Evolutionary conservation across 345 rosid species (phyloP), one percentile per base, ranked within the genome.

Genomic region (Eucalyptus cladocalyx): DNA sequence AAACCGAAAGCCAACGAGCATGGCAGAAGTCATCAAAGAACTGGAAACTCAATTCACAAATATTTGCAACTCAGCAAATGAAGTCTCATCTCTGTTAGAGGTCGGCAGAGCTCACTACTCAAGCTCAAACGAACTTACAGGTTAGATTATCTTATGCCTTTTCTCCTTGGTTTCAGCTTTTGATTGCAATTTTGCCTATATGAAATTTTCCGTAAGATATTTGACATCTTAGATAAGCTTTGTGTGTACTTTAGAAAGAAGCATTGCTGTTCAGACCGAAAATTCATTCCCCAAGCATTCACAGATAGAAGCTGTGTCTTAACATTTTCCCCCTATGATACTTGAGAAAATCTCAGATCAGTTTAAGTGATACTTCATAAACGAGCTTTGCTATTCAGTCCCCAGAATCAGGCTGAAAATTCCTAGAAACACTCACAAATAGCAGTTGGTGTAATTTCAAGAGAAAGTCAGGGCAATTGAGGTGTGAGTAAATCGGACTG

Each of bases 21-120:
- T 98, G 99, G 92, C 96, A 60, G 99, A 98, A 93, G 99, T 98
- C 80, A 92, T 98, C 90, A 96, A 94, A 91, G 99, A 98, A 91
- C 97, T 98, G 67, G 98, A 96, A 91, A 93, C 94, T 72, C 99
- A 96, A 91, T 98, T 97, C 92, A 90, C 69, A 16, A 90, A 91
- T 21, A 94, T 94, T 86, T 97, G 97, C 81, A 89, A 93, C 48
- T 94, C 95, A 60, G 99, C 98, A 80, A 95, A 92, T 45, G 99
- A 94, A 89, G 98, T 98, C 85, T 96, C 98, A 6, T 93, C 93
- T 45, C 76, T 98, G 85, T 92, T 98, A 90, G 99, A 98, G 93
- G 96, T 97, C 87, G 92, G 95, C 91, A 93, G 92, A 93, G 95
- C 96, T 92, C 98, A 93, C 56, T 93, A 94, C 89, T 88, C 95